A percentile compares a stretch with the other conserved stretches of the same genome.
Conservation (phyloP, 768 basidiomycete species). For the Boletales sp. region DNA sequence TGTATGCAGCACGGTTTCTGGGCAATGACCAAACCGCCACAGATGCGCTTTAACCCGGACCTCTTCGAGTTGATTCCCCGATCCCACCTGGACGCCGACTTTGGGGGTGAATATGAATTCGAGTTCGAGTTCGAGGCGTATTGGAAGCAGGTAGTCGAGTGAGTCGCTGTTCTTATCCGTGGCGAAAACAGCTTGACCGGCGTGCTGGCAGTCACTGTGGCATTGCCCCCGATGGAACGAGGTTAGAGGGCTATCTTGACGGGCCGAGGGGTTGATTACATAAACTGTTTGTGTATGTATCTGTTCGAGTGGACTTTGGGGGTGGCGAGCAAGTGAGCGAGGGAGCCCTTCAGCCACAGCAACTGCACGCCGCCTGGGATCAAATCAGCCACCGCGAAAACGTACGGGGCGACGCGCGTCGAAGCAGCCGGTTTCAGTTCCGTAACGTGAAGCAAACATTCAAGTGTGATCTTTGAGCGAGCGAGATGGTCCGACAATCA, state of each 20-base stretch:
- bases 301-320: neutral
- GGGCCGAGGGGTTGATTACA: conserved; percentile 22
- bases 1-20: neutral
- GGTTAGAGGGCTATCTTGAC: conserved; percentile 33
- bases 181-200: conserved; percentile 2
- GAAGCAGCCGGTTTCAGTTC: no score
- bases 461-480: conserved; percentile 19
- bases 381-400: conserved; percentile 22
- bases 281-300: conserved; percentile 23
- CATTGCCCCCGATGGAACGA: conserved; percentile 53
- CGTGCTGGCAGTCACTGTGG: conserved; percentile 46
- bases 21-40: neutral
- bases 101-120: conserved; percentile 73
- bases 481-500: conserved; percentile 30
- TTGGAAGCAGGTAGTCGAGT: conserved; percentile 78
- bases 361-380: conserved; percentile 22
- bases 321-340: neutral
- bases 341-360: conserved; percentile 12
- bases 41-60: conserved; percentile 91
- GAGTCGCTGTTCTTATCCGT: conserved; percentile 19
- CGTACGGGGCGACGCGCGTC: neutral
- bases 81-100: conserved; percentile 77
- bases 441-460: neutral
- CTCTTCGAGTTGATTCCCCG: conserved; percentile 69
- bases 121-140: conserved; percentile 72